Evolutionary conservation across 2,329 filamentous ascomycete species (phyloP), one percentile per base, ranked within the genome.

Genomic region (Davidsoniella neocaledoniae): DNA sequence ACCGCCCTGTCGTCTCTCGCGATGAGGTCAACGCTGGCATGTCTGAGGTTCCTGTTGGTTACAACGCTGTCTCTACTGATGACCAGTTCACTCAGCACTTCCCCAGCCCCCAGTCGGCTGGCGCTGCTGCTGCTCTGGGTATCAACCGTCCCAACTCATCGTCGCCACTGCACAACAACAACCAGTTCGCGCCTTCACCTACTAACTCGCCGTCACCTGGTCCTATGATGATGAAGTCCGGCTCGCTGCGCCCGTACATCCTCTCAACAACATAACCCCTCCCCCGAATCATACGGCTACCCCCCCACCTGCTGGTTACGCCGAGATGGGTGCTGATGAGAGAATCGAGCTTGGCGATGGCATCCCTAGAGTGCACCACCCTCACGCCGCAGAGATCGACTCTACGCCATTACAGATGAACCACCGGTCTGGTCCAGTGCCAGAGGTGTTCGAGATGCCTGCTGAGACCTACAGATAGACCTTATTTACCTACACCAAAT

Each of bases 381-480:
- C 60, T 12, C 56, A 61, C 41, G 64, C 65, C 3, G 58, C 63
- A 3, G 65, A 68, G 58, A 66, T 67, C 52, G 65, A 67, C 50
- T 58, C 63, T 43, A 33, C 17, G 19, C 40, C 40, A 21, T 12
- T 25, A 2, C 25, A 29, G 6, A 55, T 60, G 55, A 57, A 48
- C 55, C 62, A 57, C 54, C 61, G 59, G 55, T 63, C 55, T 37
- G 63, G 61, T 1, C 62, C 63, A 1, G 55, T 56, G 29, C 42
- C 48, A 14, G 55, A 57, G 29, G 64, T 68, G 4, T 68, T 65
- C 51, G 66, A 68, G 59, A 68, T 68, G 66, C 63, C 66, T 2
- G 56, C 62, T 10, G 60, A 67, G 55, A 54, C 51, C 26, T 68
- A 66, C 54, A 59, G 56, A 43, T 50, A 46, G 48, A 44, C 21